These are phyloP conservation scores for Setaria italica DNA, from an alignment of 202 grass and related monocot species.

Conservation along the genomic window DNA sequence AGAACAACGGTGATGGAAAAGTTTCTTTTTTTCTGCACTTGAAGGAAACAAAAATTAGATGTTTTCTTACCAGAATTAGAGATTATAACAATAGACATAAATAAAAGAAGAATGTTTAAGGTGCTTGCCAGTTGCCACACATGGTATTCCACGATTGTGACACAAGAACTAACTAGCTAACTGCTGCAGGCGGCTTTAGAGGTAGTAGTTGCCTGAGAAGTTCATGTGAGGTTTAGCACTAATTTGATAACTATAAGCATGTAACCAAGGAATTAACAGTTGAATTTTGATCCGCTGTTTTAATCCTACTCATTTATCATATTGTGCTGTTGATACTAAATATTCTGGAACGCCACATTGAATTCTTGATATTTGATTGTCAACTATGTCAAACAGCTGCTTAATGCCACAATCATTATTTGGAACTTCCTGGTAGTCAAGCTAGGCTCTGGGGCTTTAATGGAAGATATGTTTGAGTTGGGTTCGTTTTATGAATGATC, in stretches of 20 bases:
- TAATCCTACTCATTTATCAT: constrained; percentile 5
- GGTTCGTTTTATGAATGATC: background rate
- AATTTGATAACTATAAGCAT: constrained; percentile 10
- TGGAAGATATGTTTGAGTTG: constrained; percentile 10
- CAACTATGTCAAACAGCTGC: constrained; percentile 27
- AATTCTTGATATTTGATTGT: constrained; percentile 32
- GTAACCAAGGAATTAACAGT: background rate
- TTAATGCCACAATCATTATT: constrained; percentile 16
- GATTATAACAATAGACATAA: background rate
- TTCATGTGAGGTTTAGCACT: constrained; percentile 1
- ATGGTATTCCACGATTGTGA: background rate
- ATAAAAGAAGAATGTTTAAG: constrained; percentile 14
- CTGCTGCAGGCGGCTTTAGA: background rate
- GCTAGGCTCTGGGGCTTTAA: constrained; percentile 17
- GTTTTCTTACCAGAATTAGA: constrained; percentile 18
- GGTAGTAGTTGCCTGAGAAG: background rate
- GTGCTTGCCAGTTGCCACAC: constrained; percentile 5
- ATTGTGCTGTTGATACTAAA: constrained; percentile 1
- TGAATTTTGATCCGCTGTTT: background rate
- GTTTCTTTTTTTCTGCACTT: background rate
- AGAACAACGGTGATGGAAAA: background rate
- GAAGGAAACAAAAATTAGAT: background rate
- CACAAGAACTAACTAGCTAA: background rate
- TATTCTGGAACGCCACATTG: background rate
- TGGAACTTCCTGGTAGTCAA: constrained; percentile 16